These are phyloP conservation scores for Podaxis pistillaris DNA, from an alignment of 768 basidiomycete genomes.

Conservation along the genomic window DNA sequence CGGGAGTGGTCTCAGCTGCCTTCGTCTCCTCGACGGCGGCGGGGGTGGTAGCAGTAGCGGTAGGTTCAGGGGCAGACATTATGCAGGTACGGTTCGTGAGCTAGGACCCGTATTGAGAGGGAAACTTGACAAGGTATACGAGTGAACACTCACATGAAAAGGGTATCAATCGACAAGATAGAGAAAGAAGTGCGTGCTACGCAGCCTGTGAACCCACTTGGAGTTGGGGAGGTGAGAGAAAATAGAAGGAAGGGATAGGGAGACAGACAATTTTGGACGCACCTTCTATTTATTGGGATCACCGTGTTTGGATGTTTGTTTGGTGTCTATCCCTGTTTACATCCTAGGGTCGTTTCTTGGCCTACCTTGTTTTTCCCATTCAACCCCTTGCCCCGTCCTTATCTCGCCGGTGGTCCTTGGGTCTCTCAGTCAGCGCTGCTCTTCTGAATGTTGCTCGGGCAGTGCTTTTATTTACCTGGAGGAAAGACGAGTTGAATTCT, in stretches of 20 bases:
- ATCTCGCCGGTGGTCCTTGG: neutral
- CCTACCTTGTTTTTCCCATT: neutral
- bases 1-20: slow-evolving; percentile 31
- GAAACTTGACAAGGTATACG: slow-evolving; percentile 17
- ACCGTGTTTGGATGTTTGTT: slow-evolving; percentile 41
- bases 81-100: slow-evolving; percentile 61
- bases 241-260: slow-evolving; percentile 59
- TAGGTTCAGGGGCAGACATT: slow-evolving; percentile 80
- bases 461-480: neutral
- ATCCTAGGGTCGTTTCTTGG: slow-evolving; percentile 30
- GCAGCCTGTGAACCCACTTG: slow-evolving; percentile 50
- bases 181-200: slow-evolving; percentile 50
- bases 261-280: slow-evolving; percentile 35
- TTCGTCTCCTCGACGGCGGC: slow-evolving; percentile 47
- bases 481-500: neutral
- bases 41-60: slow-evolving; percentile 38
- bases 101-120: slow-evolving; percentile 29
- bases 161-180: slow-evolving; percentile 57
- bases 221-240: slow-evolving; percentile 39
- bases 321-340: slow-evolving; percentile 36
- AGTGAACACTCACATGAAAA: slow-evolving; percentile 41
- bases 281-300: slow-evolving; percentile 46
- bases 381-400: neutral
- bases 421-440: neutral
- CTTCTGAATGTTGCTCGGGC: neutral